A percentile compares a stretch with the other conserved stretches of the same genome.
Evolutionary conservation across 169 alveolate genomes (phyloP).

Genomic region (Eimeria falciformis): DNA sequence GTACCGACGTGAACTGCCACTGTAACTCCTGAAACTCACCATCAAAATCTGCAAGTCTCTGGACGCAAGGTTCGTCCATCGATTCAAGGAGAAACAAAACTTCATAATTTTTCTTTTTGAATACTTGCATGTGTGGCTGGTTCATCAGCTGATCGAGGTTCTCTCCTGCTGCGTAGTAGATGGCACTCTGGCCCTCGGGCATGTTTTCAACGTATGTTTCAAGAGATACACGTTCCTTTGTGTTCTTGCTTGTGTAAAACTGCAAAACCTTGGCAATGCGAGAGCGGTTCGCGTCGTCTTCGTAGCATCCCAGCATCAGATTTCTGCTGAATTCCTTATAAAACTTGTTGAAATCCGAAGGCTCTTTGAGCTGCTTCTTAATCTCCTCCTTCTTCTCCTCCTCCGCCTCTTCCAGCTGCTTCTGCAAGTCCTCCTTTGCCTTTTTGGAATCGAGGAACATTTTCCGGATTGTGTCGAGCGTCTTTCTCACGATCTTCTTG

Average conservation of each 20-base stretch:
- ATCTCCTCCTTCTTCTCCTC: slow-evolving; percentile 89
- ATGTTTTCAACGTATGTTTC: slow-evolving; percentile 93
- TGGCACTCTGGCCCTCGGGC: slow-evolving; percentile 95
- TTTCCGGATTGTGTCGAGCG: slow-evolving; percentile 95
- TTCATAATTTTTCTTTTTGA: slow-evolving; percentile 93
- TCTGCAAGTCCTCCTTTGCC: slow-evolving; percentile 83
- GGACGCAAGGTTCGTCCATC: slow-evolving; percentile 95
- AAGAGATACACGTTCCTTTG: slow-evolving; percentile 87
- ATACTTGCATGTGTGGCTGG: slow-evolving; percentile 95
- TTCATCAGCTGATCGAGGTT: slow-evolving; percentile 85
- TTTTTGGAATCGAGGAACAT: slow-evolving; percentile 92
- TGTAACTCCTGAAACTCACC: slow-evolving; percentile 31
- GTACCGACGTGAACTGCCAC: too few species aligned
- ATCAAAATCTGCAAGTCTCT: slow-evolving; percentile 80
- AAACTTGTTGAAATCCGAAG: slow-evolving; percentile 87
- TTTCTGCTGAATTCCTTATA: slow-evolving; percentile 94
- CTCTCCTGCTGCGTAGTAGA: slow-evolving; percentile 92
- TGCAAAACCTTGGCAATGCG: slow-evolving; percentile 94
- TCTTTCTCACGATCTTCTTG: slow-evolving; percentile 97
- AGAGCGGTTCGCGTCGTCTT: slow-evolving; percentile 95
- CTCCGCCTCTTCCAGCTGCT: slow-evolving; percentile 69
- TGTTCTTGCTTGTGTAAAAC: slow-evolving; percentile 91
- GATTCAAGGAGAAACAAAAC: slow-evolving; percentile 96
- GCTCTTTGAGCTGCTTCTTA: slow-evolving; percentile 85
- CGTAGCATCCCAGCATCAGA: slow-evolving; percentile 96